A percentile compares a stretch with the other conserved stretches of the same genome.
Evolutionary conservation across 768 basidiomycete genomes (phyloP).

Genomic region (Pleurotus tuoliensis): DNA sequence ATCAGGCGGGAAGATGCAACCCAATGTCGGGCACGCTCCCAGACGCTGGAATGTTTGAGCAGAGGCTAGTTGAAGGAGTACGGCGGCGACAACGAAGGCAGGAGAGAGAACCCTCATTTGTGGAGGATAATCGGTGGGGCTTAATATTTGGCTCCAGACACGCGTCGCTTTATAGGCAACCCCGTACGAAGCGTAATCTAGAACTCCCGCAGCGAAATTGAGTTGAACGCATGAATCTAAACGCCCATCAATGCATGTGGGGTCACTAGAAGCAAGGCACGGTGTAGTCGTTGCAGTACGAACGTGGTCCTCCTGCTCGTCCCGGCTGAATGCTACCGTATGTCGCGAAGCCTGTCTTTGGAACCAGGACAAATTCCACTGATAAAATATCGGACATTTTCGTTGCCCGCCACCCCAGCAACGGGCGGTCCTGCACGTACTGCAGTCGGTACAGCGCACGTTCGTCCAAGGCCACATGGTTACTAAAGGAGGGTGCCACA

Average conservation of each 20-base stretch:
- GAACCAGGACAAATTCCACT: too few relatives aligned
- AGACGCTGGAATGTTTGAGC: conserved; percentile 12
- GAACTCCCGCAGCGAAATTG: background rate
- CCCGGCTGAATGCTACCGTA: too few relatives aligned
- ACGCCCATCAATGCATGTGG: conserved; percentile 4
- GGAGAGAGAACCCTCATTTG: background rate
- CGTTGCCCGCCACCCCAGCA: too few relatives aligned
- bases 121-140: background rate
- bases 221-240: background rate
- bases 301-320: conserved; percentile 1
- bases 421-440: background rate
- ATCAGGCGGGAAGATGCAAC: conserved; percentile 14
- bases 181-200: background rate
- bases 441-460: background rate
- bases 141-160: background rate
- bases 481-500: background rate
- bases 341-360: too few relatives aligned
- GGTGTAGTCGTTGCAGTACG: background rate
- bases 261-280: background rate
- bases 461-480: conserved; percentile 1
- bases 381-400: too few relatives aligned
- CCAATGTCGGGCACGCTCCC: conserved; percentile 12
- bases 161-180: background rate
- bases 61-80: background rate
- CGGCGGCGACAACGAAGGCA: background rate